These are phyloP conservation scores for Lachancea nothofagi DNA, from an alignment of 805 yeast genomes.

Conservation along the genomic window DNA sequence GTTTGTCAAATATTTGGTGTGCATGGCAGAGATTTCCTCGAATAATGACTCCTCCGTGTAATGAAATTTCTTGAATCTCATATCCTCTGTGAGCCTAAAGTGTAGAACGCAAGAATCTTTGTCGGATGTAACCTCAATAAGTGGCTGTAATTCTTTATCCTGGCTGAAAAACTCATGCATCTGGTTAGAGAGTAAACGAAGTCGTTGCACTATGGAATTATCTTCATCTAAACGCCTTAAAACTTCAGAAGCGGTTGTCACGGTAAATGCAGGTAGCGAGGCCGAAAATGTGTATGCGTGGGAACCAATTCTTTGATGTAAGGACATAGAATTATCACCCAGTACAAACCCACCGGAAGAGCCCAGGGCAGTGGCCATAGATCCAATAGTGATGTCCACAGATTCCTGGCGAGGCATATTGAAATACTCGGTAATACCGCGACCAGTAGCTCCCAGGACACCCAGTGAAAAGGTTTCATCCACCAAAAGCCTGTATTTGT, in stretches of 20 bases:
- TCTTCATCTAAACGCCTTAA: conserved; percentile 44
- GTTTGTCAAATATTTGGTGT: conserved; percentile 31
- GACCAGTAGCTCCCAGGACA: conserved; percentile 75
- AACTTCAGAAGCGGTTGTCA: conserved; percentile 54
- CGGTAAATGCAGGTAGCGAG: conserved; percentile 86
- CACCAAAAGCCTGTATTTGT: conserved; percentile 77
- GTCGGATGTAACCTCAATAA: conserved; percentile 50
- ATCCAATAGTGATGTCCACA: conserved; percentile 81
- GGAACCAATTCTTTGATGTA: conserved; percentile 88
- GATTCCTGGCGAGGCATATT: conserved; percentile 57
- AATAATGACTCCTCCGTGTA: conserved; percentile 27
- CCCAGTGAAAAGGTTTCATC: conserved; percentile 90
- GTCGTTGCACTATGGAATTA: conserved; percentile 31
- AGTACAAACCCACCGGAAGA: conserved; percentile 92
- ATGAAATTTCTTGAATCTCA: conserved; percentile 29
- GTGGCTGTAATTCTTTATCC: conserved; percentile 34
- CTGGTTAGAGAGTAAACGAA: conserved; percentile 38
- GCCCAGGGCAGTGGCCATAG: conserved; percentile 75
- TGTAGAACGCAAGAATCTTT: conserved; percentile 65
- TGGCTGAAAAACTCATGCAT: conserved; percentile 40
- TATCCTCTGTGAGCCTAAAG: conserved; percentile 46
- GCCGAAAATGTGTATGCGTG: conserved; percentile 92
- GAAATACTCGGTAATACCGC: conserved; percentile 76
- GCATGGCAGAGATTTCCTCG: conserved; percentile 21
- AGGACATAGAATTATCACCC: conserved; percentile 76